Evolutionary conservation across 129 eudicot genomes (phyloP).

Genomic region (Pittosporum tobira): DNA sequence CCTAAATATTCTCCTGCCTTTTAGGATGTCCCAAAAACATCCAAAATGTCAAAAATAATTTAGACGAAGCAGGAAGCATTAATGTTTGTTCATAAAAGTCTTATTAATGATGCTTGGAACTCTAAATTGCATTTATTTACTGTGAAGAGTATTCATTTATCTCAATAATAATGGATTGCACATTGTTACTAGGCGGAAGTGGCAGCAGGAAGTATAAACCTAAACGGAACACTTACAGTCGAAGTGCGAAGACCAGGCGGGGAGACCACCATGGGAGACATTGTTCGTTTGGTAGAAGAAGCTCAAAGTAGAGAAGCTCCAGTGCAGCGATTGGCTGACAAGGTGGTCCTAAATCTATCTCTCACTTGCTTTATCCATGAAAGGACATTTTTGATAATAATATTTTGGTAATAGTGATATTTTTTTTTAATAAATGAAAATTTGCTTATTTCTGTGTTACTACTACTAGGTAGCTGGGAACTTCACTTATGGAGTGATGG

Average conservation of each 20-base stretch:
- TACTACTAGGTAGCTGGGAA: constrained; percentile 69
- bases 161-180: constrained; percentile 6
- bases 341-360: constrained; percentile 51
- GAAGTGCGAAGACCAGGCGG: constrained; percentile 97
- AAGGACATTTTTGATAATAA: not conserved
- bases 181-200: constrained; percentile 62
- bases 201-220: constrained; percentile 94
- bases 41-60: too few species aligned
- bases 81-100: too few species aligned
- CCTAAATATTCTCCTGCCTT: not conserved
- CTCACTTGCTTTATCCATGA: not conserved
- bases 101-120: not conserved
- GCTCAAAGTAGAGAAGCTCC: constrained; percentile 99
- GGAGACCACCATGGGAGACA: constrained; percentile 91
- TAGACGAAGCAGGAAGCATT: not conserved
- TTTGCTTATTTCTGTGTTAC: too few species aligned
- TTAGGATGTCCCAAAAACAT: too few species aligned
- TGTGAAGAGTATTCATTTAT: too few species aligned
- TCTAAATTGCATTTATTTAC: not conserved
- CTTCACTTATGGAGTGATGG: constrained; percentile 98
- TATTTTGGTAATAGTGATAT: not conserved
- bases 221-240: constrained; percentile 80
- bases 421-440: too few species aligned
- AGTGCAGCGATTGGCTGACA: constrained; percentile 94
- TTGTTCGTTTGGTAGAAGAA: constrained; percentile 93